Evolutionary conservation across 345 rosid genomes (phyloP), one percentile per base, ranked within the genome.

Genomic region (Cochlearia excelsa): DNA sequence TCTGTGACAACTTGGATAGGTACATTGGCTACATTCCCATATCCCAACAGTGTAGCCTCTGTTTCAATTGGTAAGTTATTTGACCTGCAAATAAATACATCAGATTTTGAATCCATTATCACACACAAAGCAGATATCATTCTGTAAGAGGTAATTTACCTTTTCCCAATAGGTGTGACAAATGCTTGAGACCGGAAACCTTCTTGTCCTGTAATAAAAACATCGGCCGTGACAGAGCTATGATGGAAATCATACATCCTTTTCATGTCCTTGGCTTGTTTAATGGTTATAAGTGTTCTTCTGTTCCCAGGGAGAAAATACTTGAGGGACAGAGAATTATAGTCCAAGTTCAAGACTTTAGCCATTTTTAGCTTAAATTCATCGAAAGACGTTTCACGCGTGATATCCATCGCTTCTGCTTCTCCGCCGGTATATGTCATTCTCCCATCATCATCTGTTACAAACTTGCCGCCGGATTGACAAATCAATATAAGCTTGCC

Each of bases 401-500:
- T 81, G 63, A 91, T 80, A 73, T 87, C 86, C 1, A 84, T 44
- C 7, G 96, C 92, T 61, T 88, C 82, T 38, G 98, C 98, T 63
- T 84, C 90, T 61, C 98, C 98, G 9, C 96, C 95, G 48, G 47
- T 61, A 68, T 91, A 91, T 23, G 78, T 80, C 74, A 84, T 57
- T 56, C 79, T 66, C 23, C 95, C 92, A 71, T 86, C 92, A 61
- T 80, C 81, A 44, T 78, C 77, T 8, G 81, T 76, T 61, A 56
- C 75, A 74, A 91, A 88, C 63, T 79, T 81, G 33, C 96, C 98
- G 4, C 95, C 90, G 34, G 67, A 79, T 77, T 82, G 96, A 75
- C 96, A 91, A 56, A 91, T 88, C 68, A 91, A 58, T 66, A 88
- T 88, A 53, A 91, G 96, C 83, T 91, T 91, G 45, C 77, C 87